Evolutionary conservation across 257 asterid species (phyloP).

Genomic region (Lycium ferocissimum): DNA sequence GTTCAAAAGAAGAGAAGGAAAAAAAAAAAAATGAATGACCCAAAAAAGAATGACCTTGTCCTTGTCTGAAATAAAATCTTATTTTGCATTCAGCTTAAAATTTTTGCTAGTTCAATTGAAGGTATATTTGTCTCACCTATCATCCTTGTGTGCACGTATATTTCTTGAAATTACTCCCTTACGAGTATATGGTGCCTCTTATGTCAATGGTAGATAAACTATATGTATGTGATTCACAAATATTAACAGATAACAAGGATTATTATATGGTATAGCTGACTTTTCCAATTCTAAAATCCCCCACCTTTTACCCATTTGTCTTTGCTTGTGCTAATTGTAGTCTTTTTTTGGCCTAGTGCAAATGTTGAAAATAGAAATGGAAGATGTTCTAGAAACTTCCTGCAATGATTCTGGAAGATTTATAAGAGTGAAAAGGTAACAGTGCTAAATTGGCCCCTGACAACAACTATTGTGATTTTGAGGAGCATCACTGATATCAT

Average conservation of each 20-base stretch:
- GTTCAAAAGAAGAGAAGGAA: background rate
- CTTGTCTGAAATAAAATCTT: background rate
- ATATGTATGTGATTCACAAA: background rate
- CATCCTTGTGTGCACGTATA: conserved; percentile 16
- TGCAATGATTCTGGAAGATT: background rate
- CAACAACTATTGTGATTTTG: no score
- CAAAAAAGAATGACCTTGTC: background rate
- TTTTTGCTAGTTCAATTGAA: background rate
- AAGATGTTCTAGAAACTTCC: conserved; percentile 9
- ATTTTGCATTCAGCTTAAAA: background rate
- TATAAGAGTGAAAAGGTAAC: conserved; percentile 4
- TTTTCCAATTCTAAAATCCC: background rate
- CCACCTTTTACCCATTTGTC: background rate
- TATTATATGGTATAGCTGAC: background rate
- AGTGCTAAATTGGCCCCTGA: no score
- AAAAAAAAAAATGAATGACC: no score
- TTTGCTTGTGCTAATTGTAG: background rate
- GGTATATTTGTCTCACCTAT: background rate
- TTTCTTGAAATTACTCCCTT: background rate
- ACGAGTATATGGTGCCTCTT: background rate
- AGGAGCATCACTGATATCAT: no score
- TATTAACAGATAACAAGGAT: background rate
- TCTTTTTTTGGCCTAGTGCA: background rate
- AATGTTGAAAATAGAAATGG: conserved; percentile 21
- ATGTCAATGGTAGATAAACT: background rate